Evolutionary conservation across 1,284 basidiomycete genomes (phyloP), one percentile per base, ranked within the genome.

Genomic region (Microbotryum violaceum): DNA sequence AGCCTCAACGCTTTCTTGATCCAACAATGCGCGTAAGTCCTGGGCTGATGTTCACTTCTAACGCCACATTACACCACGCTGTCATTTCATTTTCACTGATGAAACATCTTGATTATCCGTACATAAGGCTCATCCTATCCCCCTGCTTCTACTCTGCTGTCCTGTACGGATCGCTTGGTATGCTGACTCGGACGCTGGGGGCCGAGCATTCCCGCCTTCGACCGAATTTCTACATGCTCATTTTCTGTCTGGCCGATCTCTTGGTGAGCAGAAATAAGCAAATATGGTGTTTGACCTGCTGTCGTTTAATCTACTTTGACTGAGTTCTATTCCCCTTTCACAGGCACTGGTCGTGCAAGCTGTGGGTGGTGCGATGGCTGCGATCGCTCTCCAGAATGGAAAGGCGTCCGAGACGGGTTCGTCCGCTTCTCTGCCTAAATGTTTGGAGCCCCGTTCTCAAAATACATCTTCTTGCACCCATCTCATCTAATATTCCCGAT

Each of bases 71-170:
- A 6, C 14, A 20, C 4, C 29, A 8, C 21, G 48, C 12, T n/a
- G 25, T 6, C 9, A 2, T 18, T 42, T 42, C 37, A 0, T 45
- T 31, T 2, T 21, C n/a, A 6, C 37, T 42, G 14, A 42, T 42
- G 14, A 37, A 21, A 14, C 16, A 49, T n/a, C 21, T 2, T 31
- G 31, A 31, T 10, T 31, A 0, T 10, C 12, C 20, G 21, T 8
- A 8, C 8, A 14, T 8, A 49, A 60, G 61, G 45, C 58, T 66
- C 16, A 55, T 63, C 20, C 48, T 68, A 6, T 59, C 67, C 1
- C 67, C 67, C 2, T 66, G 64, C 56, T 68, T 66, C 56, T 68
- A 57, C 59, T 62, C 60, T 6, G 67, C 64, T 0, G 50, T 54
- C 0, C 14, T 54, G 20, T 68, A 66, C 37, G 64, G 49, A 8